Base-by-base conservation (phyloP, 768 basidiomycete species). In the Mrakia gelida region DNA sequence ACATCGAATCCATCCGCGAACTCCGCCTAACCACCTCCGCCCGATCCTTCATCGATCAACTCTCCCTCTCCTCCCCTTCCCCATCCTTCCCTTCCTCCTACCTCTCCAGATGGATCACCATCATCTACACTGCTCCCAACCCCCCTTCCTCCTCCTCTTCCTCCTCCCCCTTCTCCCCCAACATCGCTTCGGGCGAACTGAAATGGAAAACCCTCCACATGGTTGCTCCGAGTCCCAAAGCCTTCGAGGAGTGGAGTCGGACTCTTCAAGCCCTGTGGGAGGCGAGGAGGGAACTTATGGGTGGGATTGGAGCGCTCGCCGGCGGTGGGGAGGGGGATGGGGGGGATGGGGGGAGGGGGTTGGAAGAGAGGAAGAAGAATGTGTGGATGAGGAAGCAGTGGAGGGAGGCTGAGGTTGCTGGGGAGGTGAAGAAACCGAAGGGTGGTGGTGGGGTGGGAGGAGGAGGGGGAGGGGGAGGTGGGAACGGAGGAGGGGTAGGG, bases 1-100 rank as follows among this genome's bases (percentile, higher is more conserved):
- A 91, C 0, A 90, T 97, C 81, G 93, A 93, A 82, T 88, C 89
- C 80, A 92, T 97, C 84, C 92, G 92, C 75, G 95, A 96, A 82
- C 88, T 97, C 43, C 91, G 95, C 23, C 87, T 90, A 0, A 92
- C 91, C 21, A 82, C 87, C 7, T 90, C 92, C 45, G 90, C 91
- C 1, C 86, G 88, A 28, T 90, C 91, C 83, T 91, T 92, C 82
- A 89, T 91, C 74, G 87, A 89, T 70, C 90, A 90, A 81, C 91
- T 91, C 85, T 88, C 89, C 81, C 86, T 90, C 59, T 86, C 91
- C 0, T 84, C 86, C 70, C 87, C 90, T 59, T 86, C 91, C 0
- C 87, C 90, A 56, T 86, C 91, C 0, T 86, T 91, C 0, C 87
- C 90, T 59, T 86, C 91, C 0, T 88, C 89, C 73, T 87, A 88